Evolutionary conservation across 768 basidiomycete species (phyloP), one percentile per base, ranked within the genome.

Genomic region (Tylopilus sp.): DNA sequence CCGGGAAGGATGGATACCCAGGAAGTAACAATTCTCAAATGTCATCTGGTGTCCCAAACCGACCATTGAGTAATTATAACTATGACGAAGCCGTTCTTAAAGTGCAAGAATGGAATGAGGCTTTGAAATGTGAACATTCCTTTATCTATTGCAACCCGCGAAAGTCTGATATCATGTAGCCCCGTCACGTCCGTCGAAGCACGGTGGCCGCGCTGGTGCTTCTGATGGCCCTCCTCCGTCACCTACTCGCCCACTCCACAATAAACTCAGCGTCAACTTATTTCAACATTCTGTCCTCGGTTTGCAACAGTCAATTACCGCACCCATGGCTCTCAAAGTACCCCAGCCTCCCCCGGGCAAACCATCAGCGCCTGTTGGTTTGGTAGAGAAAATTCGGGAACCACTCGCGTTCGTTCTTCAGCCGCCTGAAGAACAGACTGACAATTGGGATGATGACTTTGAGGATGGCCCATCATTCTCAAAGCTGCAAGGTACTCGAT

Each of bases 91-190:
- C 90, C 18, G 91, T 99, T 30, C 75, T 92, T 59, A 85, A 91
- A 66, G 95, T 99, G 22, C 95, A 98, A 69, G 92, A 98, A 69
- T 99, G 95, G 95, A 99, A 99, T 62, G 91, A 98, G 67, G 95
- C 95, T 1, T 73, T 98, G 51, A 93, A 91, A 70, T 93, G 91
- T 94, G 66, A 61, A 4, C 42, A 11, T 26, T 17, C 43, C 45
- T 20, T 45, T 50, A 70, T 69, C 20, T 40, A 58, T 46, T 40
- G 30, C 47, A 47, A 15, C 45, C 17, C 33, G 1, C 31, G 38
- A 31, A 4, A 18, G 43, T 56, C 49, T 56, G 41, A 51, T 48
- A 18, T 30, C 39, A 44, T 51, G 25, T 50, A 90, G 88, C 88
- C 20, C 88, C 88, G 28, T 80, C 86, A 15, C 77, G 86, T 30